A percentile compares a stretch with the other conserved stretches of the same genome.
phyloP scores from a whole-genome alignment of 1,139 yeast species.

The Nakaseomyces kungkrabaensis region DNA sequence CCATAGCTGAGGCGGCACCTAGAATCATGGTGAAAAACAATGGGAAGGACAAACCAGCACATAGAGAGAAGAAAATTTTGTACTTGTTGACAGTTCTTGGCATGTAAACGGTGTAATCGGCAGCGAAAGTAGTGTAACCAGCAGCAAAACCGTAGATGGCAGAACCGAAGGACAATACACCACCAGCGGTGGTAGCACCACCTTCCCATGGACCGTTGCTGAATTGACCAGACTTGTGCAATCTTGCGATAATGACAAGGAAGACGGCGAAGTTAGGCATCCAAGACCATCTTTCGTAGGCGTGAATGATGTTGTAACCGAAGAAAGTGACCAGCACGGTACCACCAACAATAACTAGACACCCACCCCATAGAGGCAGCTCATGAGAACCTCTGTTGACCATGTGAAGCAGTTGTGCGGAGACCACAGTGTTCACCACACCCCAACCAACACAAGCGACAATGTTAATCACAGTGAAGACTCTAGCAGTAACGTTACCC shows the following conservation, averaged over 20 bases:
- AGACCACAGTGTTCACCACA: constrained; percentile 81
- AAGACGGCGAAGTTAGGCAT: constrained; percentile 66
- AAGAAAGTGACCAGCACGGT: constrained; percentile 70
- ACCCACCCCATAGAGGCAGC: constrained; percentile 87
- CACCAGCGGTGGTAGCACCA: constrained; percentile 59
- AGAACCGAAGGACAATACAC: constrained; percentile 74
- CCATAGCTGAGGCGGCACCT: constrained; percentile 82
- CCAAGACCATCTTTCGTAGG: constrained; percentile 81
- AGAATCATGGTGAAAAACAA: constrained; percentile 61
- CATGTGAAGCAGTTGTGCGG: constrained; percentile 74
- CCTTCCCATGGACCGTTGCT: constrained; percentile 30
- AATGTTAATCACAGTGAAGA: constrained; percentile 69
- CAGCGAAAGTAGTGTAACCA: constrained; percentile 89
- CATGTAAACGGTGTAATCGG: constrained; percentile 87
- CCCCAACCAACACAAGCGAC: constrained; percentile 93
- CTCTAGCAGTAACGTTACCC: constrained; percentile 65
- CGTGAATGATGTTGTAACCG: constrained; percentile 75
- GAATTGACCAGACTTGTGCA: constrained; percentile 57
- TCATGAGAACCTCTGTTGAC: constrained; percentile 45
- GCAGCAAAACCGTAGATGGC: constrained; percentile 81
- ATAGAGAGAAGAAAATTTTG: constrained; percentile 53
- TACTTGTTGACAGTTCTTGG: constrained; percentile 45
- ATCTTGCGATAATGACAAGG: constrained; percentile 65
- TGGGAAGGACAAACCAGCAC: constrained; percentile 56
- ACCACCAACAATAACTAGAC: constrained; percentile 56